A percentile compares a stretch with the other conserved stretches of the same genome.
Conservation (phyloP, 78 protist genomes). For the Thecamonas trahens region DNA sequence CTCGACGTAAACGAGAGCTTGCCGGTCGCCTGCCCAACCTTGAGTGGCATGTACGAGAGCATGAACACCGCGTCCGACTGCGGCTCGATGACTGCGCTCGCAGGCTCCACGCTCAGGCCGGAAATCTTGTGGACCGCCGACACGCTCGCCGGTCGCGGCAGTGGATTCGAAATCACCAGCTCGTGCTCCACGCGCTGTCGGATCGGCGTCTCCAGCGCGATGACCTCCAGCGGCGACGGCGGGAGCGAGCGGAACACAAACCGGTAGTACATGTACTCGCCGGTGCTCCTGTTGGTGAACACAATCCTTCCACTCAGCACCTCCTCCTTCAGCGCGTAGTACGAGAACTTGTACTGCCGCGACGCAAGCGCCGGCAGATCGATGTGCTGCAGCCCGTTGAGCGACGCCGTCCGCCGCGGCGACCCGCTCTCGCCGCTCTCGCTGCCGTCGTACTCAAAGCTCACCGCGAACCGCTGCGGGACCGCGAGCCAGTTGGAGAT, state of each 20-base stretch:
- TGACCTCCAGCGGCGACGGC: background rate
- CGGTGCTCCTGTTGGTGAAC: slow-evolving; percentile 42
- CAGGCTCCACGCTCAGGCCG: background rate
- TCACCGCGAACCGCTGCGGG: slow-evolving; percentile 61
- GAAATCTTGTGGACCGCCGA: background rate
- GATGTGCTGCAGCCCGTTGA: slow-evolving; percentile 33
- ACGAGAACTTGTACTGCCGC: slow-evolving; percentile 27
- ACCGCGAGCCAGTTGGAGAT: slow-evolving; percentile 58
- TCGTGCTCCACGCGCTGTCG: slow-evolving; percentile 27
- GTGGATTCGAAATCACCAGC: slow-evolving; percentile 50
- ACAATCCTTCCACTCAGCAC: slow-evolving; percentile 2
- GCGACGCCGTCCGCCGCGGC: background rate
- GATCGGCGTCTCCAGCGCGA: slow-evolving; percentile 36
- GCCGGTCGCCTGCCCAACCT: background rate
- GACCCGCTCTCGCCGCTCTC: background rate
- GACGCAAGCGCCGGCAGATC: slow-evolving; percentile 47
- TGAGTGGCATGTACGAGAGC: slow-evolving; percentile 45
- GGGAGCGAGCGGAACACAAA: slow-evolving; percentile 18
- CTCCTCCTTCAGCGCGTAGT: slow-evolving; percentile 39
- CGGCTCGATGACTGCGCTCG: background rate
- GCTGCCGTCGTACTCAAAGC: background rate
- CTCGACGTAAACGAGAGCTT: slow-evolving; percentile 17
- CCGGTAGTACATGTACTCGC: slow-evolving; percentile 39
- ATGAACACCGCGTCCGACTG: background rate
- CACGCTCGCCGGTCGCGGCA: slow-evolving; percentile 5